A percentile compares a stretch with the other conserved stretches of the same genome.
These are phyloP conservation scores for Ophiostoma australiae DNA, from an alignment of 2,329 filamentous ascomycete species.

Conservation along the genomic window DNA sequence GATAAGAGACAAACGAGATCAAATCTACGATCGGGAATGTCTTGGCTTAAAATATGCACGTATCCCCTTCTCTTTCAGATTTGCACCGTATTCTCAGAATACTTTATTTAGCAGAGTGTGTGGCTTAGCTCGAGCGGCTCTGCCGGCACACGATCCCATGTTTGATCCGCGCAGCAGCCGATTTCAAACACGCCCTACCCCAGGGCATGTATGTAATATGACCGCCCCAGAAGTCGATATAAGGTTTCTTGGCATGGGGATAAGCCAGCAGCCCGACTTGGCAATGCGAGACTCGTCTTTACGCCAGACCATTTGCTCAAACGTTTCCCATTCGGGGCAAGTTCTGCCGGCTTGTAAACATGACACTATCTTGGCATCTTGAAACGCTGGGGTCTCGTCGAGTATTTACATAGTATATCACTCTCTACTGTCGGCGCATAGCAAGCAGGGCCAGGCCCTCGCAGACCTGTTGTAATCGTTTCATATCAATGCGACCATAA, in stretches of 20 bases:
- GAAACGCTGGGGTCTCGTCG: not conserved
- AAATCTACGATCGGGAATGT: not conserved
- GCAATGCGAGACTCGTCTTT: not conserved
- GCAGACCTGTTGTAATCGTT: not conserved
- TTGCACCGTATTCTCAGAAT: not conserved
- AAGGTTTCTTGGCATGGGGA: slow-evolving; percentile 5
- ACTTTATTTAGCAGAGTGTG: not conserved
- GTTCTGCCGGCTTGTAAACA: not conserved
- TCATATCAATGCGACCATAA: not conserved
- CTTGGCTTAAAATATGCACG: not conserved
- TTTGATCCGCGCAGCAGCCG: slow-evolving; percentile 1
- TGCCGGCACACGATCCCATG: not conserved
- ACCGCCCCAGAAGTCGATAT: not conserved
- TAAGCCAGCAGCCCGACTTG: not conserved
- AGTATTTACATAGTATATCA: not conserved
- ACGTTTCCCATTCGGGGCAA: not conserved
- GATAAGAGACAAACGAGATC: not conserved
- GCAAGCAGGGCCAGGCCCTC: not conserved
- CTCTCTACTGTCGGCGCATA: not conserved
- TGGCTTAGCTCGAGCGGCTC: not conserved
- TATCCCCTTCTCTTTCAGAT: not conserved
- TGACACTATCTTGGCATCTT: slow-evolving; percentile 4
- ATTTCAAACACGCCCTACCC: not conserved
- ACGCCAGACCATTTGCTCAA: not conserved
- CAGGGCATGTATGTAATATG: not conserved